Conservation (phyloP, 192 early-diverging fungal species). For the Phlyctochytrium bullatum region DNA sequence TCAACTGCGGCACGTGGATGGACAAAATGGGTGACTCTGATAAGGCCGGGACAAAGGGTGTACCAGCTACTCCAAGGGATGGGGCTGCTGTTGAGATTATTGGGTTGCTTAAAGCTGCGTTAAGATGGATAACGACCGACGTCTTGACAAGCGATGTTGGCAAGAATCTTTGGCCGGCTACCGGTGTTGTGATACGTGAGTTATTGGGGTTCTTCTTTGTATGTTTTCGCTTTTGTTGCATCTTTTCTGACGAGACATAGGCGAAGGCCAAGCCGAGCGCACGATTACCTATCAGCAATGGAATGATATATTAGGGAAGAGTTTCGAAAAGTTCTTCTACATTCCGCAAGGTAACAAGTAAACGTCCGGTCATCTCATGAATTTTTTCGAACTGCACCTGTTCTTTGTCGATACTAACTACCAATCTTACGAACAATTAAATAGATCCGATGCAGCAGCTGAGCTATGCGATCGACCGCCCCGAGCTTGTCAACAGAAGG, state of each 20-base stretch:
- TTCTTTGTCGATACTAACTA: background rate
- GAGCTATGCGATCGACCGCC: slow-evolving; percentile 53
- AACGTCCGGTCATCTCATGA: background rate
- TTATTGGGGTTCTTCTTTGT: background rate
- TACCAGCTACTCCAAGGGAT: slow-evolving; percentile 91
- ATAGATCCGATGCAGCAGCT: slow-evolving; percentile 61
- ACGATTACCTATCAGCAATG: slow-evolving; percentile 68
- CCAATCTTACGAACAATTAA: background rate
- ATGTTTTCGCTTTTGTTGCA: slow-evolving; percentile 13
- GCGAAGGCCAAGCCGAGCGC: slow-evolving; percentile 17
- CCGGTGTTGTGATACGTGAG: slow-evolving; percentile 49
- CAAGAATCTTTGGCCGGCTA: slow-evolving; percentile 29
- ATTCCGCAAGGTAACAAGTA: slow-evolving; percentile 67
- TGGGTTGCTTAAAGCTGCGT: slow-evolving; percentile 78
- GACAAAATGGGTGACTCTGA: slow-evolving; percentile 90
- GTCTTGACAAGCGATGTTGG: slow-evolving; percentile 24
- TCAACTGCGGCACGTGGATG: slow-evolving; percentile 99
- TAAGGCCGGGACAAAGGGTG: slow-evolving; percentile 88
- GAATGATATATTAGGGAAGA: slow-evolving; percentile 72
- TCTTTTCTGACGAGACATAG: background rate
- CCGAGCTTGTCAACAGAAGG: slow-evolving; percentile 73
- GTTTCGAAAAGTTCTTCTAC: slow-evolving; percentile 88
- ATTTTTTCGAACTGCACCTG: too few species aligned
- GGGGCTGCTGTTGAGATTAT: slow-evolving; percentile 90
- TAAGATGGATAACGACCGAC: slow-evolving; percentile 74